phyloP scores from a whole-genome alignment of 768 basidiomycete genomes.

The Cyclocybe cylindracea region DNA sequence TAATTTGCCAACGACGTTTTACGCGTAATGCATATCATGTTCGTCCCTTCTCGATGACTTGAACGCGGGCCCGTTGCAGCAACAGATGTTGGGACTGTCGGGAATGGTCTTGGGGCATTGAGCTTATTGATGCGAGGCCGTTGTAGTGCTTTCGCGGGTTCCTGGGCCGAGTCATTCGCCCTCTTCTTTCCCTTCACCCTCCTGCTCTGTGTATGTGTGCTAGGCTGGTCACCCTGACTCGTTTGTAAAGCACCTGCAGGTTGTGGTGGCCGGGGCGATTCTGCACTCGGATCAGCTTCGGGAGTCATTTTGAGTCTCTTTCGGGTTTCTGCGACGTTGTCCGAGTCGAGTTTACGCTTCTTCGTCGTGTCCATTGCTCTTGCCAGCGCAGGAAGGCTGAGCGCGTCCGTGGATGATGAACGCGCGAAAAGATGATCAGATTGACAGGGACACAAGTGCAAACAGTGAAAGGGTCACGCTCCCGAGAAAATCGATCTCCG shows the following conservation, averaged over 20 bases:
- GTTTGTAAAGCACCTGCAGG: constrained; percentile 4
- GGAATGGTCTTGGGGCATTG: constrained; percentile 72
- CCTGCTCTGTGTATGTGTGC: neutral
- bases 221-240: neutral
- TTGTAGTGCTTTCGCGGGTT: neutral
- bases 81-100: constrained; percentile 72
- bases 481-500: constrained; percentile 24
- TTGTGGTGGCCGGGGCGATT: neutral
- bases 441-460: constrained; percentile 25
- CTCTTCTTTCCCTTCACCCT: constrained; percentile 1
- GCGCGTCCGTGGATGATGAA: constrained; percentile 12
- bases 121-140: constrained; percentile 56
- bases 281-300: constrained; percentile 4
- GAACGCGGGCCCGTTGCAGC: constrained; percentile 83
- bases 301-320: constrained; percentile 37
- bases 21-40: constrained; percentile 77
- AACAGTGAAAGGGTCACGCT: constrained; percentile 31
- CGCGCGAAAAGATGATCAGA: constrained; percentile 12
- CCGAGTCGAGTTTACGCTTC: constrained; percentile 41
- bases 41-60: constrained; percentile 78
- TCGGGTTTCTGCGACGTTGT: constrained; percentile 10
- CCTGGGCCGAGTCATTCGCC: neutral
- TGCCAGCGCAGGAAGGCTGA: constrained; percentile 4
- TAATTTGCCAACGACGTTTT: constrained; percentile 74
- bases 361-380: constrained; percentile 20